phyloP scores from a whole-genome alignment of 805 yeast species.

The Saccharomycopsis malanga region DNA sequence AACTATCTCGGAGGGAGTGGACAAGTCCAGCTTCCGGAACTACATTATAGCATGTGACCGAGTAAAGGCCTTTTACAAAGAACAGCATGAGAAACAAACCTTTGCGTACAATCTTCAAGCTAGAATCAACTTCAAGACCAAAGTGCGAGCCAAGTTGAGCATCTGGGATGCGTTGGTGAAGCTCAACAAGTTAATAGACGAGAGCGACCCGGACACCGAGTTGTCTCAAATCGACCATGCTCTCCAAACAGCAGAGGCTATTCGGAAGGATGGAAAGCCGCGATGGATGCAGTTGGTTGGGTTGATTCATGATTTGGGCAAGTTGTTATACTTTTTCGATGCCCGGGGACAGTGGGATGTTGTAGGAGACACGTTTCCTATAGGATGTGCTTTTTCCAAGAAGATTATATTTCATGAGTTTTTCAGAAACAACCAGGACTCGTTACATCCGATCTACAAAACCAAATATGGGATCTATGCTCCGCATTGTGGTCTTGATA shows the following conservation, averaged over 20 bases:
- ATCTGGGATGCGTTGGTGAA: conserved; percentile 66
- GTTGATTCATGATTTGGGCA: conserved; percentile 64
- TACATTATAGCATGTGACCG: conserved; percentile 64
- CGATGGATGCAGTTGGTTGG: conserved; percentile 75
- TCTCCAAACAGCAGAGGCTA: conserved; percentile 69
- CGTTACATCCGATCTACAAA: conserved; percentile 53
- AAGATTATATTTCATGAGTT: conserved; percentile 54
- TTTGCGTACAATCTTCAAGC: conserved; percentile 70
- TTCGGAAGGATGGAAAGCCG: conserved; percentile 58
- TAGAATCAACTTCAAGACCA: conserved; percentile 61
- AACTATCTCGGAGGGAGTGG: conserved; percentile 26
- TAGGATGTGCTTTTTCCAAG: conserved; percentile 58
- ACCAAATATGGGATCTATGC: conserved; percentile 62
- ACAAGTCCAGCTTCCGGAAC: conserved; percentile 45
- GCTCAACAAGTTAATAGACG: conserved; percentile 57
- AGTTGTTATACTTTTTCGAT: conserved; percentile 59
- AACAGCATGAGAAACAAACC: conserved; percentile 63
- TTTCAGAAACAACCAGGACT: conserved; percentile 55
- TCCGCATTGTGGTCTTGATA: conserved; percentile 57
- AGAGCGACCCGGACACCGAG: conserved; percentile 71
- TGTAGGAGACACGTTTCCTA: conserved; percentile 74
- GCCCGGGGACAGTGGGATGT: conserved; percentile 78
- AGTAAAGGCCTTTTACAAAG: conserved; percentile 57
- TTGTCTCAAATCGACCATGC: conserved; percentile 72
- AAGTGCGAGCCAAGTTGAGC: conserved; percentile 57